These are phyloP conservation scores for Endoconidiophora polonica DNA, from an alignment of 2,329 filamentous ascomycete species.

Conservation along the genomic window DNA sequence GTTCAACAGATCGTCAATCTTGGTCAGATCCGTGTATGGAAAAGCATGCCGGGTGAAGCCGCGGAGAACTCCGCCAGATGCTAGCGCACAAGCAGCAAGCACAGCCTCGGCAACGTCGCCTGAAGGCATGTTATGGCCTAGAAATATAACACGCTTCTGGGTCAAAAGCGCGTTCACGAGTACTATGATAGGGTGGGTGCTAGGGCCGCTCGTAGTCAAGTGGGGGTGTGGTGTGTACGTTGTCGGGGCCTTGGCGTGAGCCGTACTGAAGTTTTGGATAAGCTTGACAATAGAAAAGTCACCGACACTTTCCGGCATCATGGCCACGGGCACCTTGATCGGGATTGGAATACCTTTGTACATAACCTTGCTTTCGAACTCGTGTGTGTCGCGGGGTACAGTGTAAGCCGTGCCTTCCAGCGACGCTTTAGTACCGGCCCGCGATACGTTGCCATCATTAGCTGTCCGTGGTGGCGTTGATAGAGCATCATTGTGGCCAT, in stretches of 20 bases:
- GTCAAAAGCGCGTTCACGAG: slow-evolving; percentile 88
- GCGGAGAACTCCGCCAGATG: slow-evolving; percentile 76
- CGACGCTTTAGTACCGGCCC: slow-evolving; percentile 46
- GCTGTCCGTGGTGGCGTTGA: slow-evolving; percentile 25
- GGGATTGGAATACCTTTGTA: slow-evolving; percentile 96
- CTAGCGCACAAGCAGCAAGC: slow-evolving; percentile 84
- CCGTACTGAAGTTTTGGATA: slow-evolving; percentile 79
- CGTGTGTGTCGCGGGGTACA: slow-evolving; percentile 85
- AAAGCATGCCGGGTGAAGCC: slow-evolving; percentile 95
- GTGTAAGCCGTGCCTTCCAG: slow-evolving; percentile 50
- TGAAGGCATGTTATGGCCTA: slow-evolving; percentile 88
- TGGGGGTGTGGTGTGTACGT: slow-evolving; percentile 79
- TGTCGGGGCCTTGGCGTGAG: slow-evolving; percentile 68
- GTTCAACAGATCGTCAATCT: slow-evolving; percentile 89
- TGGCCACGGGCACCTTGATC: slow-evolving; percentile 85
- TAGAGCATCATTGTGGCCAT: slow-evolving; percentile 23
- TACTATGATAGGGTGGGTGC: slow-evolving; percentile 87
- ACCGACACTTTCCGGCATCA: slow-evolving; percentile 88
- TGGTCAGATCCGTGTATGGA: slow-evolving; percentile 93
- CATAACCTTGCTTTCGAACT: slow-evolving; percentile 87
- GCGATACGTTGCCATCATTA: slow-evolving; percentile 20
- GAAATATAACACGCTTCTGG: slow-evolving; percentile 89
- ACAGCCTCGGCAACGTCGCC: slow-evolving; percentile 97
- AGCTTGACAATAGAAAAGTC: slow-evolving; percentile 96
- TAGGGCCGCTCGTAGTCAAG: slow-evolving; percentile 76